phyloP scores from a whole-genome alignment of 2,329 filamentous ascomycete species.

The Penicillium sp. region DNA sequence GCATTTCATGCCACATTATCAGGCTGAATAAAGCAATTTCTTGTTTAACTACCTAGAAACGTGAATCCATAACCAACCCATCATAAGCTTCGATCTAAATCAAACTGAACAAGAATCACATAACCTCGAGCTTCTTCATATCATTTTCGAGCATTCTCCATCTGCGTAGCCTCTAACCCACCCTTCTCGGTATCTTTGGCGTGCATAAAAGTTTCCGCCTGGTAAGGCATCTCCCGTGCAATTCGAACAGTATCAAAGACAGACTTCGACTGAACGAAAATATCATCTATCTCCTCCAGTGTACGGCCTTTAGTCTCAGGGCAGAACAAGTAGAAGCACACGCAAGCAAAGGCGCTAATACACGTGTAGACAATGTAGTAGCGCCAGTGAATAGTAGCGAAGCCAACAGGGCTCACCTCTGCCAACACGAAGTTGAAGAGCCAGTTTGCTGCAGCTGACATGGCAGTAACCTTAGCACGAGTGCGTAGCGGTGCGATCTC shows the following conservation, averaged over 20 bases:
- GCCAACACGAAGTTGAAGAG: constrained; percentile 39
- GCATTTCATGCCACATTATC: constrained; percentile 19
- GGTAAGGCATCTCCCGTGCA: constrained; percentile 20
- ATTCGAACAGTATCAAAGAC: constrained; percentile 26
- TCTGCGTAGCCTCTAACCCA: neutral
- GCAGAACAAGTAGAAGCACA: constrained; percentile 36
- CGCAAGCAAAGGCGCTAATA: constrained; percentile 35
- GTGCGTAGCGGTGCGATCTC: constrained; percentile 50
- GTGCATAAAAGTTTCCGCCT: constrained; percentile 16
- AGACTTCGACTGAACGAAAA: constrained; percentile 32
- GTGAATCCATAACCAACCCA: neutral
- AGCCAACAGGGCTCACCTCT: constrained; percentile 37
- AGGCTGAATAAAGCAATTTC: neutral
- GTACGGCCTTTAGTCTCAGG: constrained; percentile 40
- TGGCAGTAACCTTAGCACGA: constrained; percentile 52
- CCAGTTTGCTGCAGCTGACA: constrained; percentile 51
- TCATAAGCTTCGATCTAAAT: no score
- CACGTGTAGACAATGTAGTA: constrained; percentile 47
- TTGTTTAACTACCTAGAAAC: neutral
- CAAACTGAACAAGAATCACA: neutral
- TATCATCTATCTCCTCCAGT: constrained; percentile 40
- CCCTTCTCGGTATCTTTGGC: constrained; percentile 7
- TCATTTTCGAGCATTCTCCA: constrained; percentile 4
- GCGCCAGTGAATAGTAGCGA: constrained; percentile 48
- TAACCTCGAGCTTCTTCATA: neutral